Percentiles rank a stretch among this genome's conserved stretches.
Evolutionary conservation across 306 rosid species (phyloP).

Genomic region (Dalbergia cultrata): DNA sequence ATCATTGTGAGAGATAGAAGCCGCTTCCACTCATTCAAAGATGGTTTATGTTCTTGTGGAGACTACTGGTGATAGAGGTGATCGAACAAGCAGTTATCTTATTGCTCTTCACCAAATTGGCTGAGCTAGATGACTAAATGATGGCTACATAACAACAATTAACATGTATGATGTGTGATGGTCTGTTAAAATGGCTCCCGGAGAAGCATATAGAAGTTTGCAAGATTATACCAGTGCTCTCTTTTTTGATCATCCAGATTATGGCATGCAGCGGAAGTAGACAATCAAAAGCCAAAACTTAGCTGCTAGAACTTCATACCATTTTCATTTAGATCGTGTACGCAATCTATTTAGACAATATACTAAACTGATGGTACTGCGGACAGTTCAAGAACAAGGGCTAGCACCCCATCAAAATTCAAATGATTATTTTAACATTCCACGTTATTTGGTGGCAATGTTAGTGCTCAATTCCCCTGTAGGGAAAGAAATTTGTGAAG

Average conservation of each 20-base stretch:
- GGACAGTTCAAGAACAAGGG: not conserved
- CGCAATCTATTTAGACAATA: not conserved
- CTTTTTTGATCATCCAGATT: not conserved
- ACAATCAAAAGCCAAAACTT: not conserved
- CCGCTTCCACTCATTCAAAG: slow-evolving; percentile 81
- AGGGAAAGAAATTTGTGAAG: not conserved
- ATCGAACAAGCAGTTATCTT: slow-evolving; percentile 22
- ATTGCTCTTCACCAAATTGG: slow-evolving; percentile 6
- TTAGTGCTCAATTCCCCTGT: not conserved
- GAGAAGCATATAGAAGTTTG: slow-evolving; percentile 26
- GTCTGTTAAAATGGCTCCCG: not conserved
- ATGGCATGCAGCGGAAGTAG: not conserved
- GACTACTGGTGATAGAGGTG: slow-evolving; percentile 73
- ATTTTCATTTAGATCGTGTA: not conserved
- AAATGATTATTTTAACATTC: not conserved
- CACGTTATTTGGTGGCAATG: not conserved
- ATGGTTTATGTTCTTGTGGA: slow-evolving; percentile 79
- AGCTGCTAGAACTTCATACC: not conserved
- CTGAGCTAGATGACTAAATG: slow-evolving; percentile 13
- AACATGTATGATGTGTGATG: slow-evolving; percentile 2
- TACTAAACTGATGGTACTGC: not conserved
- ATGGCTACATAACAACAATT: not conserved
- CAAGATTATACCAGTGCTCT: not conserved
- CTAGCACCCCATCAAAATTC: not conserved
- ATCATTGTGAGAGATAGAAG: slow-evolving; percentile 84